Percentiles rank a stretch among this genome's conserved stretches.
Conservation (phyloP, 1,284 basidiomycete genomes). For the Entoloma clypeatum region DNA sequence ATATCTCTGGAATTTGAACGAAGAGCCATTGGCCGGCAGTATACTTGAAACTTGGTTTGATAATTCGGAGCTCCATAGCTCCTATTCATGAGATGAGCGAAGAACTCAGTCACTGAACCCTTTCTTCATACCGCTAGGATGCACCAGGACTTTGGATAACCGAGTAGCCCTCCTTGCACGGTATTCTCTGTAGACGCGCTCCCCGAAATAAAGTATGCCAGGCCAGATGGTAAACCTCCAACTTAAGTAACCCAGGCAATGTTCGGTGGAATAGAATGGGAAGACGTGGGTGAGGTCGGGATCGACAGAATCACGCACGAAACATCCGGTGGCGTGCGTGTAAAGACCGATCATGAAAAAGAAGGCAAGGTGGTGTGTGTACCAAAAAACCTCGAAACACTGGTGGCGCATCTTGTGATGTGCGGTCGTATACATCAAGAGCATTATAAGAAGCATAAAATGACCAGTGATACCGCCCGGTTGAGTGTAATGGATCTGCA, state of each 20-base stretch:
- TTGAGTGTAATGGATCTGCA: conserved; percentile 82
- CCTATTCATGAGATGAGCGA: conserved; percentile 35
- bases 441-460: conserved; percentile 86
- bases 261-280: conserved; percentile 79
- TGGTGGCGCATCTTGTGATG: conserved; percentile 80
- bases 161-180: conserved; percentile 71
- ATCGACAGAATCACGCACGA: conserved; percentile 75
- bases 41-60: conserved; percentile 87
- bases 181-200: conserved; percentile 77
- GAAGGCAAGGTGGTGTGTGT: conserved; percentile 87
- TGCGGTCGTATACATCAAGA: conserved; percentile 82
- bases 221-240: conserved; percentile 89
- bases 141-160: conserved; percentile 76
- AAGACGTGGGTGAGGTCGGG: conserved; percentile 66
- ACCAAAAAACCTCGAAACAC: conserved; percentile 93
- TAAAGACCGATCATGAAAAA: conserved; percentile 89
- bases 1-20: conserved; percentile 81
- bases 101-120: conserved; percentile 2
- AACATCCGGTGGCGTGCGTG: conserved; percentile 88
- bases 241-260: conserved; percentile 83
- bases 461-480: conserved; percentile 86
- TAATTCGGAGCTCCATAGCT: conserved; percentile 86
- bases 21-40: conserved; percentile 90
- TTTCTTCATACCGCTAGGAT: conserved; percentile 65
- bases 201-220: conserved; percentile 80